phyloP scores from a whole-genome alignment of 2,329 filamentous ascomycete genomes.

The Aspergillus floridensis region DNA sequence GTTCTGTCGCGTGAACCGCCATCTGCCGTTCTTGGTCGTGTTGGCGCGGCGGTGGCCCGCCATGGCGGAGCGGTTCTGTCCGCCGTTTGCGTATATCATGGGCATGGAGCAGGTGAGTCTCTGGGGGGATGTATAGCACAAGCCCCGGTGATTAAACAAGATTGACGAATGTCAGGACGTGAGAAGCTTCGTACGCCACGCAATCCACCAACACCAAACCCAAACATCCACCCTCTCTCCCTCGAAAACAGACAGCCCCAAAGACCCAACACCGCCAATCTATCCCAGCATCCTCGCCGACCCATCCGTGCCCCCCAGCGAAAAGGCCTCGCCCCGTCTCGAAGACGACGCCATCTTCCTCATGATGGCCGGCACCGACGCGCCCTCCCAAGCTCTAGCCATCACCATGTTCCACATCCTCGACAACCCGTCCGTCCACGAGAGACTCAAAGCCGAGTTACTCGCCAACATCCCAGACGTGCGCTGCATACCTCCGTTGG shows the following conservation, averaged over 20 bases:
- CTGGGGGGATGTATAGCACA: too few relatives aligned
- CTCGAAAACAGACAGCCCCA: not conserved
- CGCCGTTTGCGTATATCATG: not conserved
- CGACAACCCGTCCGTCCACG: not conserved
- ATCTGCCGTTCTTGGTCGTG: not conserved
- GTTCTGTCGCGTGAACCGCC: not conserved
- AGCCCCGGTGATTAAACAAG: too few relatives aligned
- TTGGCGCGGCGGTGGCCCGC: not conserved
- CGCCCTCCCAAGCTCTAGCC: constrained; percentile 5
- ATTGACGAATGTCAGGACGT: not conserved
- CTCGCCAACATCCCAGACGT: constrained; percentile 1
- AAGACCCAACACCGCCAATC: not conserved
- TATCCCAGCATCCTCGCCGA: not conserved
- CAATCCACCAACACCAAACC: not conserved
- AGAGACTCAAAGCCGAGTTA: constrained; percentile 2
- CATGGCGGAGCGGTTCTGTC: not conserved
- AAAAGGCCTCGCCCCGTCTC: constrained; percentile 3
- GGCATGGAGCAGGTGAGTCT: not conserved
- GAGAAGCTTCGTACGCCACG: not conserved
- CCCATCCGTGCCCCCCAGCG: not conserved
- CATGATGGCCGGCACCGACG: constrained; percentile 9
- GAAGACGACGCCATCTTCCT: constrained; percentile 11
- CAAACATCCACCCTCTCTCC: too few relatives aligned
- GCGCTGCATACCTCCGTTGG: not conserved
- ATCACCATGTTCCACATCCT: constrained; percentile 8